Evolutionary conservation across 2,329 filamentous ascomycete genomes (phyloP).

Genomic region (Arthroderma uncinatum): DNA sequence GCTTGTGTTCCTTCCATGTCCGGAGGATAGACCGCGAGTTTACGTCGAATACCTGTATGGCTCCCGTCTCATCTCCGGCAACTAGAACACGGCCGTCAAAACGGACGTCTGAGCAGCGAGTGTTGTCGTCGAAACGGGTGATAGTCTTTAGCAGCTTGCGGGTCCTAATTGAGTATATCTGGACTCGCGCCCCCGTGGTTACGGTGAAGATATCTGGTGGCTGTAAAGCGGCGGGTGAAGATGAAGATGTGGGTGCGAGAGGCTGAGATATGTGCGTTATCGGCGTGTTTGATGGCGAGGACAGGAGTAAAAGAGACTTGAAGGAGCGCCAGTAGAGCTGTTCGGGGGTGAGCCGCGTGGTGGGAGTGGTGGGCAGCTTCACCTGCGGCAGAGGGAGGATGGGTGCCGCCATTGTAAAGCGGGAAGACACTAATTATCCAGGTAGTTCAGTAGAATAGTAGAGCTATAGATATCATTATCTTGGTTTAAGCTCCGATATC

Average conservation of each 20-base stretch:
- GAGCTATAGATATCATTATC: neutral
- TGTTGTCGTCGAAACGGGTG: constrained; percentile 82
- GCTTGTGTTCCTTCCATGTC: constrained; percentile 90
- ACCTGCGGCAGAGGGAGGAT: constrained; percentile 68
- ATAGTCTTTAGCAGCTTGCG: constrained; percentile 90
- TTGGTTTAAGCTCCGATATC: neutral
- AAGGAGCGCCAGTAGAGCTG: constrained; percentile 95
- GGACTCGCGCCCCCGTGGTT: constrained; percentile 85
- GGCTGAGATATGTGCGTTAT: constrained; percentile 82
- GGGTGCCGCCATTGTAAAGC: constrained; percentile 63
- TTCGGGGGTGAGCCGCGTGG: constrained; percentile 68
- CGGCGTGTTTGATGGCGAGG: constrained; percentile 79
- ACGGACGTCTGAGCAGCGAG: constrained; percentile 78
- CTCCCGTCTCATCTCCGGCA: constrained; percentile 81
- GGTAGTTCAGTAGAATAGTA: neutral
- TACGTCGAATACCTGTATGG: constrained; percentile 91
- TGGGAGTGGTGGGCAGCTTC: constrained; percentile 72
- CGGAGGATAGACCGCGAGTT: constrained; percentile 81
- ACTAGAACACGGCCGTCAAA: constrained; percentile 80
- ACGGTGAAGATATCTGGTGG: constrained; percentile 62
- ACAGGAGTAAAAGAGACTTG: constrained; percentile 78
- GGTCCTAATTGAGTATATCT: constrained; percentile 86
- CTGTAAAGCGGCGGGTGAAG: constrained; percentile 39
- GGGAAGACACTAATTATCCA: neutral
- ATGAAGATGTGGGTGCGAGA: constrained; percentile 35